phyloP scores from a whole-genome alignment of 148 eudicot genomes.

The Silene conica region DNA sequence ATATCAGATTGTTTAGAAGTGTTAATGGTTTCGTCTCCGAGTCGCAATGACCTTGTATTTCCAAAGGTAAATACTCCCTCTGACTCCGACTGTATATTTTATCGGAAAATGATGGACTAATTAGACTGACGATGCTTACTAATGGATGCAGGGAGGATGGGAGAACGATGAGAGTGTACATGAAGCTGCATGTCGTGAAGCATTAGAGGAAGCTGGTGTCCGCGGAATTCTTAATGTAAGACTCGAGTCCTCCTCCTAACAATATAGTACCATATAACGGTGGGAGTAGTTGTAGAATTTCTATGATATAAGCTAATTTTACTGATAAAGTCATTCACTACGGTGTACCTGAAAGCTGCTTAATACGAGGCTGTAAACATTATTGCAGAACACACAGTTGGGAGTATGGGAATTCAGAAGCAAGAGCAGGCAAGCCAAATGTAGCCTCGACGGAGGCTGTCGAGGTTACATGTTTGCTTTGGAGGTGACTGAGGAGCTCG shows the following conservation, averaged over 20 bases:
- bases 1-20: constrained; percentile 32
- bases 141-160: constrained; percentile 46
- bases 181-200: constrained; percentile 57
- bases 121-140: background rate
- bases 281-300: too few relatives aligned
- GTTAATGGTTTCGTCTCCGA: constrained; percentile 40
- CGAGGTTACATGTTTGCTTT: constrained; percentile 49
- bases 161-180: constrained; percentile 49
- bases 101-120: background rate
- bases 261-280: too few relatives aligned
- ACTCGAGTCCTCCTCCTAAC: background rate
- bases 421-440: constrained; percentile 41
- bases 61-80: constrained; percentile 33
- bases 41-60: constrained; percentile 40
- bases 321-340: background rate
- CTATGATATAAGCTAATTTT: too few relatives aligned
- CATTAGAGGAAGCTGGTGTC: constrained; percentile 56
- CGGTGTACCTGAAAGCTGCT: background rate
- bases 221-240: constrained; percentile 43
- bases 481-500: constrained; percentile 51
- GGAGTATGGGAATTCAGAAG: constrained; percentile 57
- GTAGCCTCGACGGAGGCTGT: constrained; percentile 44
- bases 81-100: background rate
- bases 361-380: background rate
- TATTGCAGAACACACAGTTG: constrained; percentile 27